These are phyloP conservation scores for Mercurialis annua DNA, from an alignment of 345 rosid genomes.

Conservation along the genomic window DNA sequence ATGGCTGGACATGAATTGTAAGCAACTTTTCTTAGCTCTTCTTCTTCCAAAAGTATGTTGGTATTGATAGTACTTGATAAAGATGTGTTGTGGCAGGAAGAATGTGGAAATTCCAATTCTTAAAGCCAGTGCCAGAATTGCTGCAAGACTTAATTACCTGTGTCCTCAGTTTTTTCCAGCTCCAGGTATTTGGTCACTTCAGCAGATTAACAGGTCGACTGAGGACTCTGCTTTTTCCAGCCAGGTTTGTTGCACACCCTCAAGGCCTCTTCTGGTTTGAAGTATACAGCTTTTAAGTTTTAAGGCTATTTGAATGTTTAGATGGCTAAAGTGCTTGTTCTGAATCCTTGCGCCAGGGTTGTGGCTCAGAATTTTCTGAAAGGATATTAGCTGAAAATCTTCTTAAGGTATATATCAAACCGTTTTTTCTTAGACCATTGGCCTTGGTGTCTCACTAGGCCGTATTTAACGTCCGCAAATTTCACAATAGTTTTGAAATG, in stretches of 20 bases:
- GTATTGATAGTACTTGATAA: neutral
- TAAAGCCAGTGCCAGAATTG: constrained; percentile 70
- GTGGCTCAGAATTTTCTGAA: constrained; percentile 31
- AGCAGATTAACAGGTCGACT: constrained; percentile 28
- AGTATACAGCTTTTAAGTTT: too few species aligned
- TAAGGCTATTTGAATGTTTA: constrained; percentile 1
- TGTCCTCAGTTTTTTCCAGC: constrained; percentile 97
- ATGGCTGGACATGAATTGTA: constrained; percentile 88
- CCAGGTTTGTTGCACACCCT: constrained; percentile 48
- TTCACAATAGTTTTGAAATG: too few species aligned
- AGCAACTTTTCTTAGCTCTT: constrained; percentile 21
- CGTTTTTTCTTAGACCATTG: neutral
- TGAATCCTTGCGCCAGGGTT: constrained; percentile 39
- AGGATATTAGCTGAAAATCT: constrained; percentile 81
- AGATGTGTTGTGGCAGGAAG: constrained; percentile 43
- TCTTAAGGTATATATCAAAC: constrained; percentile 69
- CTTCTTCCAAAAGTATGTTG: constrained; percentile 14
- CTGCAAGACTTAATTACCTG: constrained; percentile 79
- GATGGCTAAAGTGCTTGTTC: constrained; percentile 12
- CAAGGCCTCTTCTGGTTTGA: neutral
- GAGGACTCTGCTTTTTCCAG: constrained; percentile 21
- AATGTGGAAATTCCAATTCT: constrained; percentile 79
- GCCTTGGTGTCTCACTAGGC: neutral
- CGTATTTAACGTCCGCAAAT: too few species aligned
- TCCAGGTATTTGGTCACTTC: constrained; percentile 69